Conservation (phyloP, 2,329 filamentous ascomycete species). For the Samsoniella hepiali region DNA sequence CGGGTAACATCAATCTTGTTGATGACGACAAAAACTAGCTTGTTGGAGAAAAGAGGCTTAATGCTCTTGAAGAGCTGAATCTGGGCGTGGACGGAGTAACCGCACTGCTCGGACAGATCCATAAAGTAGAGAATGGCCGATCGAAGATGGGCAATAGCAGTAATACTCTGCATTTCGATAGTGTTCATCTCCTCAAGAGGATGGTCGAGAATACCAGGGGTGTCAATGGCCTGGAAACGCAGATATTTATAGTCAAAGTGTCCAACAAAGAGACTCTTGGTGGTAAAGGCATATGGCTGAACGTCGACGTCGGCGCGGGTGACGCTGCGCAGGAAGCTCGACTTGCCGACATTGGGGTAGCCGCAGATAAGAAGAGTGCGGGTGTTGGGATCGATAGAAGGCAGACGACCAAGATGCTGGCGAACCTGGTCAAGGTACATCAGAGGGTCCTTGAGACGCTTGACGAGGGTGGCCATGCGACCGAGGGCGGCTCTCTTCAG, state of each 20-base stretch:
- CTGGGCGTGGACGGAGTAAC: constrained; percentile 89
- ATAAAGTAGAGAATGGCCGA: constrained; percentile 97
- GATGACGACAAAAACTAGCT: constrained; percentile 92
- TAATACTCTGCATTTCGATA: constrained; percentile 98
- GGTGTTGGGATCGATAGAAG: constrained; percentile 97
- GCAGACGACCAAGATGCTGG: constrained; percentile 94
- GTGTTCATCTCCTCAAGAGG: constrained; percentile 99
- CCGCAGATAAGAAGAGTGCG: constrained; percentile 94
- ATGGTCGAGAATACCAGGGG: constrained; percentile 96
- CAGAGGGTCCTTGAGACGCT: constrained; percentile 89
- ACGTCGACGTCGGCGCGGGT: constrained; percentile 94
- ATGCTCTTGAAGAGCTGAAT: constrained; percentile 95
- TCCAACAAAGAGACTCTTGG: constrained; percentile 93
- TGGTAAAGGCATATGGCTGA: constrained; percentile 97
- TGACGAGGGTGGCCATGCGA: constrained; percentile 97
- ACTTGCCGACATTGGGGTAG: constrained; percentile 97
- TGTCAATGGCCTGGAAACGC: constrained; percentile 78
- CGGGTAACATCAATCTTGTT: constrained; percentile 96
- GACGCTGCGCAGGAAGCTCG: constrained; percentile 87
- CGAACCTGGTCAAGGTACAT: constrained; percentile 88
- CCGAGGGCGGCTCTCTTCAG: constrained; percentile 93
- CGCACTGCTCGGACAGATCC: constrained; percentile 95
- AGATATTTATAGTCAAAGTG: constrained; percentile 89
- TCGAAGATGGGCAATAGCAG: constrained; percentile 92
- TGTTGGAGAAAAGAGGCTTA: constrained; percentile 95